Conservation (phyloP, 225 moss, liverwort and hornwort genomes). For the Marchantia paleacea region DNA sequence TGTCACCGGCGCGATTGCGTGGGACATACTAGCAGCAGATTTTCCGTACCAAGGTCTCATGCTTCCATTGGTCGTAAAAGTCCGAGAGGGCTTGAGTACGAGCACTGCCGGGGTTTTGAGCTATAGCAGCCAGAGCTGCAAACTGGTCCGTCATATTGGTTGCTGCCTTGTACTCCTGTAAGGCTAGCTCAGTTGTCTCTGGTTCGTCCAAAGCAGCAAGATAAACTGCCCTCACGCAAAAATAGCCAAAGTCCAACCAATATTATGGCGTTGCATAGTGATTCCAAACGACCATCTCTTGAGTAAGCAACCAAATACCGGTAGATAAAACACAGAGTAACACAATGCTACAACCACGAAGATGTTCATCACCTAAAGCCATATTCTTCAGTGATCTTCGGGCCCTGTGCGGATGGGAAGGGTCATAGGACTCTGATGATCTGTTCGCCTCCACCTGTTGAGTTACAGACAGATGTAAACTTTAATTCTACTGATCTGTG, state of each 20-base stretch:
- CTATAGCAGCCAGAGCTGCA: slow-evolving; percentile 71
- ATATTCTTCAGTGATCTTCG: slow-evolving; percentile 74
- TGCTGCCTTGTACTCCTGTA: slow-evolving; percentile 60
- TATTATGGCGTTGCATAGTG: background rate
- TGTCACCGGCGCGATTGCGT: too few relatives aligned
- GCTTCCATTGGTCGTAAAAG: slow-evolving; percentile 87
- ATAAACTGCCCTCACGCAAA: slow-evolving; percentile 49
- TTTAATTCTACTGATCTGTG: background rate
- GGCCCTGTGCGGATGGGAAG: slow-evolving; percentile 66
- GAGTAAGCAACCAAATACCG: too few relatives aligned
- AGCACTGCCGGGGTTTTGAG: slow-evolving; percentile 70
- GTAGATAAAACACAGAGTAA: background rate
- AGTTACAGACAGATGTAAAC: background rate
- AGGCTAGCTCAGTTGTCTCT: slow-evolving; percentile 54
- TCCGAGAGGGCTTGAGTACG: slow-evolving; percentile 60
- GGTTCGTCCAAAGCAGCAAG: slow-evolving; percentile 65
- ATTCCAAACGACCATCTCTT: background rate
- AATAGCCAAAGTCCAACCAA: too few relatives aligned
- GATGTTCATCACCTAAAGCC: slow-evolving; percentile 46
- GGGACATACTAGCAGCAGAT: too few relatives aligned
- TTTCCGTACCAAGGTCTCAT: slow-evolving; percentile 66
- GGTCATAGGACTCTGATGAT: slow-evolving; percentile 71
- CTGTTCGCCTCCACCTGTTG: slow-evolving; percentile 62
- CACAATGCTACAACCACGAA: background rate
- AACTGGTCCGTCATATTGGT: slow-evolving; percentile 93